Percentiles rank a stretch among this genome's conserved stretches.
phyloP scores from a whole-genome alignment of 2,329 filamentous ascomycete genomes.

The Pseudogymnoascus sp. region DNA sequence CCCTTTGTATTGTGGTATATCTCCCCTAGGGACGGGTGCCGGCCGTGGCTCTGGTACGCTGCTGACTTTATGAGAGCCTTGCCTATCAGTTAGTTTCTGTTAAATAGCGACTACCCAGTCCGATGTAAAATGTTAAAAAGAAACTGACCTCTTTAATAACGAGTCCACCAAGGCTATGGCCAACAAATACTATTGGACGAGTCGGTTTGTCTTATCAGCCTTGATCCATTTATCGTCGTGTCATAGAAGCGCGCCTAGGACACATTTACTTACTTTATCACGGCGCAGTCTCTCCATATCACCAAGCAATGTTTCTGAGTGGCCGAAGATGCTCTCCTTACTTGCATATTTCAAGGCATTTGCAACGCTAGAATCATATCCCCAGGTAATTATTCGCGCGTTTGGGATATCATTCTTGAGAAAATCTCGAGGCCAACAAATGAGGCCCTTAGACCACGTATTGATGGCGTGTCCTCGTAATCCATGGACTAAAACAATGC shows the following conservation, averaged over 20 bases:
- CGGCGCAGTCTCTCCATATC: background rate
- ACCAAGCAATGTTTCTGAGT: background rate
- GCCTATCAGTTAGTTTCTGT: background rate
- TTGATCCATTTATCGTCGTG: background rate
- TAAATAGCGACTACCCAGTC: background rate
- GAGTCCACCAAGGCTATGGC: background rate
- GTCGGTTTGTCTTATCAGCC: background rate
- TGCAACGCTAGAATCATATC: background rate
- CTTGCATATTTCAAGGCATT: background rate
- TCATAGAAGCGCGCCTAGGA: background rate
- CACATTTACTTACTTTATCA: background rate
- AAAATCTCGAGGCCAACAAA: constrained; percentile 14
- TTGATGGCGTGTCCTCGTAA: constrained; percentile 1
- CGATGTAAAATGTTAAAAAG: background rate
- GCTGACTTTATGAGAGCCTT: background rate
- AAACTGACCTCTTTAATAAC: background rate
- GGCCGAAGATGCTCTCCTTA: background rate
- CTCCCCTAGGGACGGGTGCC: background rate
- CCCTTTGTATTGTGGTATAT: background rate
- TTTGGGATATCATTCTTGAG: constrained; percentile 8
- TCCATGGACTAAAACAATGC: constrained; percentile 13
- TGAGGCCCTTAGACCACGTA: constrained; percentile 2
- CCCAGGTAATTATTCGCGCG: constrained; percentile 10
- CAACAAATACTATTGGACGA: background rate
- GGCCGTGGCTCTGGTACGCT: background rate